phyloP scores from a whole-genome alignment of 108 stramenopile species.

The Pinguiococcus pyrenoidosus region DNA sequence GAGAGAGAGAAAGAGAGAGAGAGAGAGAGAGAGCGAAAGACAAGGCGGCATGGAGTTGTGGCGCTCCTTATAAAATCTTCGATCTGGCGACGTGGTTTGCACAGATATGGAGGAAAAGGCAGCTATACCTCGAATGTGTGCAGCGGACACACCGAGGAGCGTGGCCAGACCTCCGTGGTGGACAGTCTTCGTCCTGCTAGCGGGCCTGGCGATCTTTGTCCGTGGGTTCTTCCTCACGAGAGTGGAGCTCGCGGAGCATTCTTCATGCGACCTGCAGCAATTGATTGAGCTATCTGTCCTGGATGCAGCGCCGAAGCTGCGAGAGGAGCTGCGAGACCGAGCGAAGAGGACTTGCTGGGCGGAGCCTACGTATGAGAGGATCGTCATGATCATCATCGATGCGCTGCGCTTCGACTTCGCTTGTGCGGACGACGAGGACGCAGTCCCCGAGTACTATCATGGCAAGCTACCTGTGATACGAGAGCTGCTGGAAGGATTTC shows the following conservation, averaged over 20 bases:
- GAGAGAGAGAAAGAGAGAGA: no score
- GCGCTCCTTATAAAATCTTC: no score
- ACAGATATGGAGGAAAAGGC: no score
- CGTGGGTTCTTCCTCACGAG: constrained; percentile 56
- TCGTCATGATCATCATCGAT: constrained; percentile 77
- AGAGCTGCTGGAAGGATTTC: constrained; percentile 16
- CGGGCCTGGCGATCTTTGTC: constrained; percentile 13
- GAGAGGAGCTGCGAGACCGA: constrained; percentile 13
- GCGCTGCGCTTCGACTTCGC: constrained; percentile 91
- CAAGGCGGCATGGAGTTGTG: no score
- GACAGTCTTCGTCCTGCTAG: no score
- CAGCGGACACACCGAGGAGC: no score
- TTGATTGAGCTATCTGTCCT: constrained; percentile 36
- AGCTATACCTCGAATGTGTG: no score
- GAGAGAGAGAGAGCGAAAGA: no score
- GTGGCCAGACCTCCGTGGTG: no score
- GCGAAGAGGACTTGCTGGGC: constrained; percentile 4
- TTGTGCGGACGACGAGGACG: background rate
- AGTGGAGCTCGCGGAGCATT: constrained; percentile 39
- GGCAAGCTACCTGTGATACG: constrained; percentile 29
- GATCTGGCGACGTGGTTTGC: no score
- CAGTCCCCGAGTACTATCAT: constrained; percentile 10
- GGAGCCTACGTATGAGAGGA: constrained; percentile 43
- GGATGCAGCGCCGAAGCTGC: constrained; percentile 33
- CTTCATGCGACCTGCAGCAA: constrained; percentile 39